Evolutionary conservation across 306 rosid species (phyloP), one percentile per base, ranked within the genome.

Genomic region (Cucumis melo): DNA sequence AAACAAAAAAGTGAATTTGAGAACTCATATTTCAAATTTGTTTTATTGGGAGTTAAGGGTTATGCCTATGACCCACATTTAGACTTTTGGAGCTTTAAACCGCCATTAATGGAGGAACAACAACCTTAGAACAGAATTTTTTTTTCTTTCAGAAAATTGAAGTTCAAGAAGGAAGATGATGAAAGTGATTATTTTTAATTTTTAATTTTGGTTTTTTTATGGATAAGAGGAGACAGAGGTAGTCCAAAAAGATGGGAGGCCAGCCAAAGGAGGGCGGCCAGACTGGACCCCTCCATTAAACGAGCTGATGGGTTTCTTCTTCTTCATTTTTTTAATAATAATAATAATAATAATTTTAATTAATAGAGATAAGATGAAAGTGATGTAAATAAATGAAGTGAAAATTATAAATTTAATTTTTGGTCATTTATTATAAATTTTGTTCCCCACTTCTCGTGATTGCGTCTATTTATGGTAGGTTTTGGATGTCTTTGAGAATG

Each of bases 161-260:
- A 64, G 72, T 64, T 1, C 1, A 64, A 19, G 8, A 38, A 63
- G 68, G 20, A 8, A 19, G 58, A 54, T 54, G 58, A 54, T 19
- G 58, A 54, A 54, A 6, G 58, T 7, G 58, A 19, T 63, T 11
- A 63, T 4, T 24, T 63, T 16, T 12, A 32, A 63, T 27, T 50
- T 53, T 51, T 5, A 51, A 51, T 51, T 16, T 54, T 17, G 23
- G 6, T 54, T 19, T 39, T 16, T 66, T 53, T 32, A 39, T 63
- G 78, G 78, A 74, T 58, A 56, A 75, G 74, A 68, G 58, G 44
- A 64, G 82, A 78, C 82, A 80, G 72, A 78, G 36, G 59, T 54
- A 50, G 81, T 81, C 79, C 82, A 81, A 84, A 75, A 71, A 79
- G 29, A 67, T 78, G 67, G 73, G 51, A 83, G 77, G 79, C 78